Conservation (phyloP, 2,329 filamentous ascomycete genomes). For the Trichophyton benhamiae region DNA sequence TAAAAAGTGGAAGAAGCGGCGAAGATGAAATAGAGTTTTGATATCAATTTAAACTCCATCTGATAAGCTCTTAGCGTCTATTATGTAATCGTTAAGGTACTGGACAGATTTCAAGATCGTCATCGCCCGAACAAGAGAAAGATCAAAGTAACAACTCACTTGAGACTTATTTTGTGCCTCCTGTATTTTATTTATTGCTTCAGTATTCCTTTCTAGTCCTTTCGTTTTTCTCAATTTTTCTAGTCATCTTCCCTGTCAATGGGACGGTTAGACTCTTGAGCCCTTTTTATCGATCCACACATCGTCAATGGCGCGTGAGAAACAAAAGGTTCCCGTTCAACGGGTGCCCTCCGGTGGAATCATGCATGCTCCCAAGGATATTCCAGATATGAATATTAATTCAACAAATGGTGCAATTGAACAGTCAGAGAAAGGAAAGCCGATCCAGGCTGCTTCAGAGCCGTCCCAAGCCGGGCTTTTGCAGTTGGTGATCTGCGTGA, state of each 20-base stretch:
- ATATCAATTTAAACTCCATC: background rate
- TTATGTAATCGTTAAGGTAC: background rate
- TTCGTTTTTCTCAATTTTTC: background rate
- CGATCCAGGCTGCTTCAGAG: constrained; percentile 20
- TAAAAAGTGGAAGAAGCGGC: background rate
- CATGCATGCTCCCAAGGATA: constrained; percentile 32
- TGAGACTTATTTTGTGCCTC: background rate
- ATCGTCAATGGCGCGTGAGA: constrained; percentile 53
- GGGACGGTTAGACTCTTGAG: background rate
- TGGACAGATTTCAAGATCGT: constrained; percentile 6
- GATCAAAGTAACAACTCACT: background rate
- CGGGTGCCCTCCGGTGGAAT: constrained; percentile 57
- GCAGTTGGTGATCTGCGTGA: constrained; percentile 76
- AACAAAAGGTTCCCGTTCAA: constrained; percentile 53
- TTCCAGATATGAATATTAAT: constrained; percentile 19
- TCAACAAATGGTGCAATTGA: constrained; percentile 22
- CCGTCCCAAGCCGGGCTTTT: constrained; percentile 46
- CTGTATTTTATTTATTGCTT: background rate
- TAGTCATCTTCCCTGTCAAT: background rate
- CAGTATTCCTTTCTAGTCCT: background rate
- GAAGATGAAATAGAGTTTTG: background rate
- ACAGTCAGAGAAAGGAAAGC: constrained; percentile 10
- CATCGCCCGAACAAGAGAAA: background rate
- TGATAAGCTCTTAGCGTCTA: background rate
- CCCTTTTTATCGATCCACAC: background rate